Conservation (phyloP, 371 early-diverging fungal genomes). For the Mortierella sp. region DNA sequence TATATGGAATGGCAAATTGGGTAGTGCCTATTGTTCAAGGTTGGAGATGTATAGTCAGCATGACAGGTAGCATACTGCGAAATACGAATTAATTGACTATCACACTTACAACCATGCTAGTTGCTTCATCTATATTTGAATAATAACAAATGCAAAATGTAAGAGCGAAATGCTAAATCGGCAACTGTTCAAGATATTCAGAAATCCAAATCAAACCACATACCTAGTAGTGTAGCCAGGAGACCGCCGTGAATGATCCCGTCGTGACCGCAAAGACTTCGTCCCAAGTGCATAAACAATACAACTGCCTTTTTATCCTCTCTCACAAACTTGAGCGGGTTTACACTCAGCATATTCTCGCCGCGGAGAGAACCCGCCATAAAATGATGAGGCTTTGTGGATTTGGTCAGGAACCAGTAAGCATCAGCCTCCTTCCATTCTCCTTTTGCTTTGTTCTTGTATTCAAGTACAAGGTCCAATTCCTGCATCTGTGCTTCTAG, state of each 20-base stretch:
- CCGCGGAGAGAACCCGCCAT: slow-evolving; percentile 46
- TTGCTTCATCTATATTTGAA: slow-evolving; percentile 53
- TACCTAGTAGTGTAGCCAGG: slow-evolving; percentile 81
- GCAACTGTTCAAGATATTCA: neutral
- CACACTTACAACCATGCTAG: slow-evolving; percentile 67
- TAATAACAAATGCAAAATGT: neutral
- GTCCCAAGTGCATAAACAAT: slow-evolving; percentile 49
- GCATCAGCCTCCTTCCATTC: slow-evolving; percentile 52
- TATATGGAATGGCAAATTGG: slow-evolving; percentile 70
- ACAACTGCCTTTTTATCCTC: slow-evolving; percentile 56
- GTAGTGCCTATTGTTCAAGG: slow-evolving; percentile 60
- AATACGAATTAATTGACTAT: neutral
- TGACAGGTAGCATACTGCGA: neutral
- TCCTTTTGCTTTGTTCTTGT: slow-evolving; percentile 37
- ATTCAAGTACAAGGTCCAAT: slow-evolving; percentile 34
- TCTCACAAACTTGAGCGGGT: slow-evolving; percentile 50
- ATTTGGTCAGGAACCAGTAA: slow-evolving; percentile 48
- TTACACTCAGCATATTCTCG: slow-evolving; percentile 53
- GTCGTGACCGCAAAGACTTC: slow-evolving; percentile 77
- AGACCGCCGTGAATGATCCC: slow-evolving; percentile 85
- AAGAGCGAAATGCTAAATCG: neutral
- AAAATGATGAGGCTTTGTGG: slow-evolving; percentile 42
- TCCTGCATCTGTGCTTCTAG: slow-evolving; percentile 37
- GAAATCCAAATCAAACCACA: slow-evolving; percentile 26
- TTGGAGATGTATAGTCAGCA: neutral